Evolutionary conservation across 352 stramenopile genomes (phyloP).

Genomic region (Globisporangium cystogenes): DNA sequence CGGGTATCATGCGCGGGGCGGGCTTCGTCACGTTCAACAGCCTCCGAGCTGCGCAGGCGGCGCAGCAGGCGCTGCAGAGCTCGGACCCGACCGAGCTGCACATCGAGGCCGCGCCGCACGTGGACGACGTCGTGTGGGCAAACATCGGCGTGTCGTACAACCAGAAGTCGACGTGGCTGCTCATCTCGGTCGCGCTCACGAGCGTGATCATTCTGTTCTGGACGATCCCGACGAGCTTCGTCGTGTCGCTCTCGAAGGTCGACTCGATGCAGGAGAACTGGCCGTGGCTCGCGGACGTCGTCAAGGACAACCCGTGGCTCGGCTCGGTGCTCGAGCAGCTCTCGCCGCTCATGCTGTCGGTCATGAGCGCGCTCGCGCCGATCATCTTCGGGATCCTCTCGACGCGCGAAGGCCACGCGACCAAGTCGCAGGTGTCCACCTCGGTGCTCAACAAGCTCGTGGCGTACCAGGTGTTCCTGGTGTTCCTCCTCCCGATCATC

Average conservation of each 20-base stretch:
- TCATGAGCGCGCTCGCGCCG: constrained; percentile 74
- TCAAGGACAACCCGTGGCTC: constrained; percentile 60
- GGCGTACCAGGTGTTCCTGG: constrained; percentile 78
- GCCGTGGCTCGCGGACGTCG: constrained; percentile 33
- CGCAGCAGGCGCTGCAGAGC: constrained; percentile 76
- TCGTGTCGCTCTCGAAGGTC: constrained; percentile 73
- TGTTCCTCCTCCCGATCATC: constrained; percentile 81
- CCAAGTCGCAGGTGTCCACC: constrained; percentile 48
- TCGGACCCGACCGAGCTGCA: constrained; percentile 65
- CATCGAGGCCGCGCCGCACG: constrained; percentile 54
- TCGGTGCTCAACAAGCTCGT: constrained; percentile 82
- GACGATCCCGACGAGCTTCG: constrained; percentile 73
- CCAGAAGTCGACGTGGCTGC: constrained; percentile 57
- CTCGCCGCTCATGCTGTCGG: constrained; percentile 67
- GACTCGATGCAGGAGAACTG: constrained; percentile 45
- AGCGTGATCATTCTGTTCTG: constrained; percentile 78
- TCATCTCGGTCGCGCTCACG: constrained; percentile 57
- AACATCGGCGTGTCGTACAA: constrained; percentile 80
- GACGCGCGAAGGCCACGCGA: constrained; percentile 73
- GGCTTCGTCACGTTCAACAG: constrained; percentile 83
- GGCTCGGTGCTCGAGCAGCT: constrained; percentile 67
- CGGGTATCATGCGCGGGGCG: constrained; percentile 63
- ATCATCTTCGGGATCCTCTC: constrained; percentile 83
- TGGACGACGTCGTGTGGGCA: constrained; percentile 71
- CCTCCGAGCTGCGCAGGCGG: constrained; percentile 63